phyloP scores from a whole-genome alignment of 495 filamentous ascomycete genomes.

The Aspergillus panamensis region DNA sequence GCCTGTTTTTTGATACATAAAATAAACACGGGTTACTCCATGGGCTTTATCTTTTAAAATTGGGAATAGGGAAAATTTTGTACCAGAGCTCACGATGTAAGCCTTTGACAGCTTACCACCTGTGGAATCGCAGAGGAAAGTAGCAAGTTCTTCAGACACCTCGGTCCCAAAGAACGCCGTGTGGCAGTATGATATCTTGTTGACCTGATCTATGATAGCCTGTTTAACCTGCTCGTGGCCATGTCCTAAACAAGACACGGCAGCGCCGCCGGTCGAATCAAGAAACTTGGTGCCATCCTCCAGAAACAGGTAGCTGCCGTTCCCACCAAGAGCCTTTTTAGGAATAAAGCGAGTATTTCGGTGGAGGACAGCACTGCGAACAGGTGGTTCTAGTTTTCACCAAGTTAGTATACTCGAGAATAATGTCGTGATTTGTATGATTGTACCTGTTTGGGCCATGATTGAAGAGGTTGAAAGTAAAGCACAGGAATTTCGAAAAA shows the following conservation, averaged over 20 bases:
- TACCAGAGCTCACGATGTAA: conserved; percentile 57
- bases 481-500: too few species aligned
- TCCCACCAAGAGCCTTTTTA: conserved; percentile 38
- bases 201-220: conserved; percentile 50
- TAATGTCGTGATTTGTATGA: not conserved
- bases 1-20: conserved; percentile 36
- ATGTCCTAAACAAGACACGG: conserved; percentile 50
- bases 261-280: conserved; percentile 55
- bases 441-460: not conserved
- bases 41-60: not conserved
- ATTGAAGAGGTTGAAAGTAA: not conserved
- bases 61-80: conserved; percentile 15
- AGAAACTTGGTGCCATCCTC: conserved; percentile 62
- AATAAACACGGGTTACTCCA: too few species aligned
- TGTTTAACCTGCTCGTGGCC: conserved; percentile 42
- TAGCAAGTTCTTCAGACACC: conserved; percentile 44
- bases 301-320: conserved; percentile 47
- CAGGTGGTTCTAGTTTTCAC: conserved; percentile 7
- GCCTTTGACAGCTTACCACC: conserved; percentile 43
- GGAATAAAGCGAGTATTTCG: conserved; percentile 41
- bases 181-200: conserved; percentile 51
- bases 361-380: conserved; percentile 41
- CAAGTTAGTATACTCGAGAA: not conserved
- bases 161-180: conserved; percentile 50
- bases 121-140: conserved; percentile 44